Percentiles rank a stretch among this genome's conserved stretches.
These are phyloP conservation scores for Dothistroma septosporum DNA, from an alignment of 2,329 filamentous ascomycete species.

Conservation along the genomic window DNA sequence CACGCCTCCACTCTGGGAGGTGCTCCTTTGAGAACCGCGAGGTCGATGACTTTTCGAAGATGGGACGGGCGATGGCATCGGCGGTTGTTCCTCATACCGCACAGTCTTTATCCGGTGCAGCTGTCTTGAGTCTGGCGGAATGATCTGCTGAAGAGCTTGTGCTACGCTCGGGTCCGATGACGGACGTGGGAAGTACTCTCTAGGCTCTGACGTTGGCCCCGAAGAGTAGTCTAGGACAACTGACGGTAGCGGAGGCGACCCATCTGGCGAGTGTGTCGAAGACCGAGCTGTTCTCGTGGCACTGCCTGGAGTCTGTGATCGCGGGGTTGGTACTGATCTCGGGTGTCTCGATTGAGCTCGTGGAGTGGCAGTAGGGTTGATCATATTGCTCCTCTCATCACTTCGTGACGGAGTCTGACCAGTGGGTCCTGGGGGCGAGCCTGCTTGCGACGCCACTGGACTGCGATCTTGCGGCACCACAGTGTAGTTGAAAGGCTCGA, in stretches of 20 bases:
- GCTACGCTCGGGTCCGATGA: slow-evolving; percentile 14
- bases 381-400: slow-evolving; percentile 14
- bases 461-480: slow-evolving; percentile 67
- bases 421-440: slow-evolving; percentile 8
- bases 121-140: slow-evolving; percentile 12
- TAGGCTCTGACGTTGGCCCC: slow-evolving; percentile 16
- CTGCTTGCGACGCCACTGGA: slow-evolving; percentile 15
- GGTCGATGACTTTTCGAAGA: slow-evolving; percentile 38
- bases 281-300: slow-evolving; percentile 40
- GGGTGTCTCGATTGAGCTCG: slow-evolving; percentile 5
- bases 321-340: slow-evolving; percentile 30
- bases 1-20: slow-evolving; percentile 75
- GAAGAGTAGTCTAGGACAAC: slow-evolving; percentile 18
- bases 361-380: slow-evolving; percentile 3
- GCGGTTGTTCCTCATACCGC: slow-evolving; percentile 28
- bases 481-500: slow-evolving; percentile 94
- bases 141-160: slow-evolving; percentile 4
- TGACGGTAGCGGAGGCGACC: slow-evolving; percentile 43
- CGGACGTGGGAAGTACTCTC: slow-evolving; percentile 28
- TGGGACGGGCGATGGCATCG: slow-evolving; percentile 11
- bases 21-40: slow-evolving; percentile 63
- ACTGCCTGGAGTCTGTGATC: slow-evolving; percentile 38
- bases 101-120: slow-evolving; percentile 24
- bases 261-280: slow-evolving; percentile 46
- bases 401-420: slow-evolving; percentile 10